Percentiles rank a stretch among this genome's conserved stretches.
These are phyloP conservation scores for Leptographium procerum DNA, from an alignment of 2,329 filamentous ascomycete species.

Conservation along the genomic window DNA sequence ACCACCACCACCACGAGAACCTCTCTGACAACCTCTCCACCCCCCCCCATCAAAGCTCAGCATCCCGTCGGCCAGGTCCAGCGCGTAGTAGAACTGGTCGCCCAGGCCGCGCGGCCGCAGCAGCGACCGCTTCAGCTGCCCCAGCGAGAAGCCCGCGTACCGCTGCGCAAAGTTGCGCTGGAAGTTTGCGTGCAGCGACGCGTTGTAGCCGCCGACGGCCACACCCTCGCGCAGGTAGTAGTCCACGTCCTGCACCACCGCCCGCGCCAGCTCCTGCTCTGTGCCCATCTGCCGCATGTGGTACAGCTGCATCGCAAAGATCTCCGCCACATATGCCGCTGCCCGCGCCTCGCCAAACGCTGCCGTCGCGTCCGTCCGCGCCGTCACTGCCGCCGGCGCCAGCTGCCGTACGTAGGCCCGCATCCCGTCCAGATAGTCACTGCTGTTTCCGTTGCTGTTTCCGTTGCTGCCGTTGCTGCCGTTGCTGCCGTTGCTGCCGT, in stretches of 20 bases:
- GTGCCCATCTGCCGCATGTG: slow-evolving; percentile 68
- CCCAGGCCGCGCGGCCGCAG: slow-evolving; percentile 53
- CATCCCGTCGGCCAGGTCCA: slow-evolving; percentile 63
- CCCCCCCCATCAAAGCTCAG: slow-evolving; percentile 67
- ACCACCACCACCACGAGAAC: no score
- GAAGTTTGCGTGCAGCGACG: slow-evolving; percentile 75
- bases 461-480: slow-evolving; percentile 13
- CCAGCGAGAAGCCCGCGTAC: slow-evolving; percentile 62
- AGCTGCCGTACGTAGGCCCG: slow-evolving; percentile 56
- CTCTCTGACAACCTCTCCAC: slow-evolving; percentile 24
- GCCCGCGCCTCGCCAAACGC: slow-evolving; percentile 56
- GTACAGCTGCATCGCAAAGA: slow-evolving; percentile 84
- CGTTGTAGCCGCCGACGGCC: slow-evolving; percentile 71
- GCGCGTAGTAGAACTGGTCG: slow-evolving; percentile 71
- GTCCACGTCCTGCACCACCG: slow-evolving; percentile 60
- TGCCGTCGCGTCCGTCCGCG: slow-evolving; percentile 42
- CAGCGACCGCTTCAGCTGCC: slow-evolving; percentile 67
- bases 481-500: slow-evolving; percentile 39
- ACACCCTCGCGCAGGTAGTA: slow-evolving; percentile 75
- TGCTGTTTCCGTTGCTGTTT: slow-evolving; percentile 16
- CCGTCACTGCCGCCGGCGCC: slow-evolving; percentile 37
- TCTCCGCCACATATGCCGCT: slow-evolving; percentile 74
- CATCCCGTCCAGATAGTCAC: slow-evolving; percentile 57
- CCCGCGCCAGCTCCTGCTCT: slow-evolving; percentile 51
- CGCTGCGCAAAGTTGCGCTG: slow-evolving; percentile 71